A percentile compares a stretch with the other conserved stretches of the same genome.
These are phyloP conservation scores for Leucocoprinus leucothites DNA, from an alignment of 768 basidiomycete species.

Conservation along the genomic window DNA sequence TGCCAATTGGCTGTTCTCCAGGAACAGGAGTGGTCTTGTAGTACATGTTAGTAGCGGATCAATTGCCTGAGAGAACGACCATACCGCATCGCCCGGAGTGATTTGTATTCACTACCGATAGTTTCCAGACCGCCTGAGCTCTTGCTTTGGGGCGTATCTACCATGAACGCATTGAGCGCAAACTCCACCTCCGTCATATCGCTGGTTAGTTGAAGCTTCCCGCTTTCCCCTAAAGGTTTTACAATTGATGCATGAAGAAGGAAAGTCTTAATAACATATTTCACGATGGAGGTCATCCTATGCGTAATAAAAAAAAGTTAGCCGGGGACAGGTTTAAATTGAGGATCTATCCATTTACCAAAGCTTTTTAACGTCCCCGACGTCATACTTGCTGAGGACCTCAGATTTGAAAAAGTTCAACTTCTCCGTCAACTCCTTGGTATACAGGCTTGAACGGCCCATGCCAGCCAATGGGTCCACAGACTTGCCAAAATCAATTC, in stretches of 20 bases:
- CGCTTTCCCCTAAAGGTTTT: conserved; percentile 85
- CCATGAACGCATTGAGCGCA: conserved; percentile 76
- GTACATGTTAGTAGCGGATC: background rate
- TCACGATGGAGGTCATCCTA: conserved; percentile 67
- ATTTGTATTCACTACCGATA: conserved; percentile 85
- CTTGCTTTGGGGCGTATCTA: conserved; percentile 52
- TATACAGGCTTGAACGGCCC: conserved; percentile 77
- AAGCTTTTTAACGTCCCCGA: conserved; percentile 67
- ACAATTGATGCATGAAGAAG: conserved; percentile 93
- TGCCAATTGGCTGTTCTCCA: conserved; percentile 72
- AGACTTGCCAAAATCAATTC: conserved; percentile 75
- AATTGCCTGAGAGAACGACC: conserved; percentile 18
- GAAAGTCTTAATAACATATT: conserved; percentile 81
- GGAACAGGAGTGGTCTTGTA: conserved; percentile 82
- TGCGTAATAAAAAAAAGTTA: background rate
- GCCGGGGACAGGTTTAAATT: background rate
- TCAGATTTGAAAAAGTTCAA: conserved; percentile 78
- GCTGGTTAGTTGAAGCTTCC: conserved; percentile 90
- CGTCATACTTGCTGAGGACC: conserved; percentile 62
- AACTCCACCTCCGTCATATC: conserved; percentile 99
- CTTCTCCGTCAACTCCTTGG: conserved; percentile 91
- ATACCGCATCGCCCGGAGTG: conserved; percentile 83
- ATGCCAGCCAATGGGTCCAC: conserved; percentile 63
- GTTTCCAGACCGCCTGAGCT: conserved; percentile 60
- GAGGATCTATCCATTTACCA: conserved; percentile 53